Evolutionary conservation across 2,329 filamentous ascomycete genomes (phyloP).

Genomic region (Myriosclerotinia scirpicola): DNA sequence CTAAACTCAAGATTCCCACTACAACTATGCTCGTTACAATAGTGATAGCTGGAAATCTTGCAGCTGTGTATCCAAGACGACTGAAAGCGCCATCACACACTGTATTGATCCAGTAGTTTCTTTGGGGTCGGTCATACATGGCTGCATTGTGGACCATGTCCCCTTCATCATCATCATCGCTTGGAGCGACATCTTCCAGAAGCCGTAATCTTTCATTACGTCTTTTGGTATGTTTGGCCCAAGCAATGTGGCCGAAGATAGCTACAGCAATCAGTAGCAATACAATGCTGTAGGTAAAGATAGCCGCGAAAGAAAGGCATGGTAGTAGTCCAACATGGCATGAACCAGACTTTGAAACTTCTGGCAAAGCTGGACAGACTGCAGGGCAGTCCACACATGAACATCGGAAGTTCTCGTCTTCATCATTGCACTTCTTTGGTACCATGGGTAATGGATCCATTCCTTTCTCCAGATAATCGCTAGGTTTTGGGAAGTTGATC

Average conservation of each 20-base stretch:
- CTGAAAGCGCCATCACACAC: slow-evolving; percentile 79
- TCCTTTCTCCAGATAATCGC: slow-evolving; percentile 58
- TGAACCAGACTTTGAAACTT: slow-evolving; percentile 64
- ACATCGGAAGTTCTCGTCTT: slow-evolving; percentile 82
- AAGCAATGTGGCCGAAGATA: slow-evolving; percentile 73
- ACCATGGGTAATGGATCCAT: slow-evolving; percentile 72
- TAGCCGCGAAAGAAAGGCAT: slow-evolving; percentile 89
- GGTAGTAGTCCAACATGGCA: slow-evolving; percentile 88
- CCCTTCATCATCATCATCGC: slow-evolving; percentile 92
- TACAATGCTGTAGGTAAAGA: slow-evolving; percentile 79
- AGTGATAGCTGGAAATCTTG: slow-evolving; percentile 80
- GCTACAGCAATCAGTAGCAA: slow-evolving; percentile 65
- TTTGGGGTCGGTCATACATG: slow-evolving; percentile 75
- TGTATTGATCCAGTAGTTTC: slow-evolving; percentile 80
- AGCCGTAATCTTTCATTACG: slow-evolving; percentile 82
- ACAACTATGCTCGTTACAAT: slow-evolving; percentile 74
- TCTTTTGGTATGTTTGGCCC: slow-evolving; percentile 68
- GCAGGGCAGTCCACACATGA: slow-evolving; percentile 90
- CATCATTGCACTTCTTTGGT: slow-evolving; percentile 85
- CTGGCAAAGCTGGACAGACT: slow-evolving; percentile 79
- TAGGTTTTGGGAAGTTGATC: slow-evolving; percentile 79
- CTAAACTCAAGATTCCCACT: slow-evolving; percentile 76
- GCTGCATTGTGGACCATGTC: slow-evolving; percentile 75
- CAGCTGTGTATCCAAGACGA: slow-evolving; percentile 75
- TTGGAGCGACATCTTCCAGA: slow-evolving; percentile 78